Conservation (phyloP, 2,329 filamentous ascomycete genomes). For the Pseudogymnoascus sp. region DNA sequence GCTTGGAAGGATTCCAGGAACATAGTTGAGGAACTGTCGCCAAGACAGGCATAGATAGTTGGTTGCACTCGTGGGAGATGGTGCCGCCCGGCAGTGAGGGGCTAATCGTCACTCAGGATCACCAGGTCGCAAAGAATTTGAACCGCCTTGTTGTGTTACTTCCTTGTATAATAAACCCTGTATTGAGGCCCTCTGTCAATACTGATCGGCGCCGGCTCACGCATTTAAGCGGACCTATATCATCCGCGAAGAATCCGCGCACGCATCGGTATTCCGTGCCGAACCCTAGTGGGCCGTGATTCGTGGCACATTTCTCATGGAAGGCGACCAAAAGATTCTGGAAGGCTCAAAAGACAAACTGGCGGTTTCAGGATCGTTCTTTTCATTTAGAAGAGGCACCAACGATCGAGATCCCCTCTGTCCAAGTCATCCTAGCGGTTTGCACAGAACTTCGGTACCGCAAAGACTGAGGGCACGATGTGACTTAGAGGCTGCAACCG, state of each 20-base stretch:
- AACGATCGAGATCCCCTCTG: background rate
- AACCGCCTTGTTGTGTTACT: constrained; percentile 1
- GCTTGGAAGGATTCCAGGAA: constrained; percentile 29
- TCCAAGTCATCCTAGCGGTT: background rate
- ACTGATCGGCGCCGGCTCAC: background rate
- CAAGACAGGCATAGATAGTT: constrained; percentile 11
- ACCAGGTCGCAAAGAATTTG: background rate
- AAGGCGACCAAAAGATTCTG: constrained; percentile 3
- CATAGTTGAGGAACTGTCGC: constrained; percentile 26
- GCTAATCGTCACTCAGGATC: background rate
- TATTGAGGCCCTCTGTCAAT: background rate
- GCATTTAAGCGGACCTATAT: constrained; percentile 3
- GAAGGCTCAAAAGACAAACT: background rate
- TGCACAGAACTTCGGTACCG: background rate
- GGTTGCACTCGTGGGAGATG: background rate
- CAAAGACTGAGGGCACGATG: background rate
- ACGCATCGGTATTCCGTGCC: background rate
- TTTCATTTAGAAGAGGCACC: background rate
- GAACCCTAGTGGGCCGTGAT: background rate
- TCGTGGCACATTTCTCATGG: background rate
- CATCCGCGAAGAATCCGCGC: background rate
- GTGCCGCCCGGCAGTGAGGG: constrained; percentile 2
- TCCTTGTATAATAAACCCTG: constrained; percentile 1
- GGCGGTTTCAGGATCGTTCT: background rate
- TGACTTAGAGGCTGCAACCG: constrained; percentile 1